Percentiles rank a stretch among this genome's conserved stretches.
These are phyloP conservation scores for Stropharia rugosoannulata DNA, from an alignment of 768 basidiomycete species.

Conservation along the genomic window DNA sequence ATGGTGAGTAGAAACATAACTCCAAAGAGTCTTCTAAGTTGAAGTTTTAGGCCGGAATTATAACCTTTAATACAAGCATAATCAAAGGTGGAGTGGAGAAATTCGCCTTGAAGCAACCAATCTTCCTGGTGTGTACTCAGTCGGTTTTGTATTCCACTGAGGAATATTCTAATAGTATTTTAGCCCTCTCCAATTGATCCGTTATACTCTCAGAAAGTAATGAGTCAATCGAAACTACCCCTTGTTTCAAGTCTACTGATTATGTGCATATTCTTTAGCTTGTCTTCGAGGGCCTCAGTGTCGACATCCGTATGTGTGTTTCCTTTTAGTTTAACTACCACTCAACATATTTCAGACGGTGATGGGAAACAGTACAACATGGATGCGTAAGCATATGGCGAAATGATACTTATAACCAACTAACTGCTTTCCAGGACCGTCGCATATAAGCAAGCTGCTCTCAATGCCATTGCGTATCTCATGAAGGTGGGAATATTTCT, in stretches of 20 bases:
- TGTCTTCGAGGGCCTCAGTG: constrained; percentile 74
- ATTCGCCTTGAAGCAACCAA: constrained; percentile 71
- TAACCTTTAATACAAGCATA: constrained; percentile 70
- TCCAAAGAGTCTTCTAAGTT: neutral
- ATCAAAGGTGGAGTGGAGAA: constrained; percentile 76
- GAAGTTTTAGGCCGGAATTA: constrained; percentile 54
- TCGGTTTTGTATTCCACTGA: no score
- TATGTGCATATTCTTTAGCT: constrained; percentile 34
- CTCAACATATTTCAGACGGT: constrained; percentile 44
- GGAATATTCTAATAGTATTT: neutral
- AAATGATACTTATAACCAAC: neutral
- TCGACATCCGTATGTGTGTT: constrained; percentile 56
- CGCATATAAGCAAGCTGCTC: constrained; percentile 78
- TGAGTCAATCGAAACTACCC: no score
- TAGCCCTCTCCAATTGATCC: constrained; percentile 78
- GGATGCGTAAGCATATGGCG: constrained; percentile 52
- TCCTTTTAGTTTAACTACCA: neutral
- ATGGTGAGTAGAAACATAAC: constrained; percentile 43
- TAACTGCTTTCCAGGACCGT: constrained; percentile 47
- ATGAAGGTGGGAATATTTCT: constrained; percentile 45
- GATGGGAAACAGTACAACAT: constrained; percentile 76
- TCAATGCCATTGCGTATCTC: constrained; percentile 75
- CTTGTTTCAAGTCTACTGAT: neutral
- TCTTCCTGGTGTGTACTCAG: constrained; percentile 55
- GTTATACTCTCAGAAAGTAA: constrained; percentile 65